A percentile compares a stretch with the other conserved stretches of the same genome.
Evolutionary conservation across 2,329 filamentous ascomycete genomes (phyloP).

Genomic region (Teratosphaeria pseudoeucalypti): DNA sequence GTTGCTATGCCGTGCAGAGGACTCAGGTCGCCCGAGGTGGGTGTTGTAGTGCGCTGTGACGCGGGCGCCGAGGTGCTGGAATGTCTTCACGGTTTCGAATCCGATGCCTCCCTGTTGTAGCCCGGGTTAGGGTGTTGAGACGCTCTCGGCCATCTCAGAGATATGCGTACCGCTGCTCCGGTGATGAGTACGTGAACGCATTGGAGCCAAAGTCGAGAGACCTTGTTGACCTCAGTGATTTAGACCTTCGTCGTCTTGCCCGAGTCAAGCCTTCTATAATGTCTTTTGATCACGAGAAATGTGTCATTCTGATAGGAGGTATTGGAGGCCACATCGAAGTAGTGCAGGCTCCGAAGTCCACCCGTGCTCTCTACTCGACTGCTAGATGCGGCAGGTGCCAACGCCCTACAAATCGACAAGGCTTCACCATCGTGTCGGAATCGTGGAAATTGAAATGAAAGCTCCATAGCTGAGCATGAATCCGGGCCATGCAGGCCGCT

Average conservation of each 20-base stretch:
- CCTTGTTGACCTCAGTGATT: slow-evolving; percentile 6
- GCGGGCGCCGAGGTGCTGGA: slow-evolving; percentile 26
- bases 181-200: slow-evolving; percentile 27
- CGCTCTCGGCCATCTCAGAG: neutral
- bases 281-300: no score
- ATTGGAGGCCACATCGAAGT: no score
- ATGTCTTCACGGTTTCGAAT: slow-evolving; percentile 16
- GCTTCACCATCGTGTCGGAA: neutral
- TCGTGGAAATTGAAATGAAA: neutral
- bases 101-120: slow-evolving; percentile 14
- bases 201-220: slow-evolving; percentile 22
- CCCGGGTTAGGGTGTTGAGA: neutral
- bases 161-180: slow-evolving; percentile 17
- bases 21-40: slow-evolving; percentile 24
- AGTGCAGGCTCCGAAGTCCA: no score
- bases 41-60: slow-evolving; percentile 31
- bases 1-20: slow-evolving; percentile 14
- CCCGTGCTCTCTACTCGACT: no score
- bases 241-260: no score
- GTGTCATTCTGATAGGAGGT: no score
- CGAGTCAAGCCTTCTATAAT: no score
- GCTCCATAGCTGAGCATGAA: neutral
- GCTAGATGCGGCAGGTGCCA: neutral
- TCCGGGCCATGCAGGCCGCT: neutral
- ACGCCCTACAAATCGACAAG: neutral